These are phyloP conservation scores for Exophiala sideris DNA, from an alignment of 2,329 filamentous ascomycete species.

Conservation along the genomic window DNA sequence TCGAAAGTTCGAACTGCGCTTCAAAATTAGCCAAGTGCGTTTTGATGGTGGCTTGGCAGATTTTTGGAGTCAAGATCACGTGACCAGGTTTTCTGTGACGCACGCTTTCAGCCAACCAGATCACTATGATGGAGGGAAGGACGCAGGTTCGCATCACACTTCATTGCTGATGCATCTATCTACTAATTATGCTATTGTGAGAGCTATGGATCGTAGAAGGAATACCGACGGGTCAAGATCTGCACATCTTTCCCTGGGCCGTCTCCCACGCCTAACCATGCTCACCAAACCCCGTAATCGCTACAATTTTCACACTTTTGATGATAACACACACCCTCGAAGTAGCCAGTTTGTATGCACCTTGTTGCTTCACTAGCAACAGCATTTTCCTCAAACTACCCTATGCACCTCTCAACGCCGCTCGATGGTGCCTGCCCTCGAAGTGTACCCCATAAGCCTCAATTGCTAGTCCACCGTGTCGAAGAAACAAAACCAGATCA, in stretches of 20 bases:
- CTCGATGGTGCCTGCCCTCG: too few relatives aligned
- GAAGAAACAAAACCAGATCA: slow-evolving; percentile 3
- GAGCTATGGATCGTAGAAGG: background rate
- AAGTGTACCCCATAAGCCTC: background rate
- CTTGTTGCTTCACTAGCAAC: background rate
- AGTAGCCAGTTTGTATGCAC: background rate
- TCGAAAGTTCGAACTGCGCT: background rate
- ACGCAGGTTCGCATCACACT: too few relatives aligned
- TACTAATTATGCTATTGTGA: slow-evolving; percentile 12
- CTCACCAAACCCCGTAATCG: background rate
- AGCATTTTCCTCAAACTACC: too few relatives aligned
- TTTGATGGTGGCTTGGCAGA: too few relatives aligned
- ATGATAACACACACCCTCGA: background rate
- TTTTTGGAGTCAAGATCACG: too few relatives aligned
- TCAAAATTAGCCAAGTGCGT: too few relatives aligned
- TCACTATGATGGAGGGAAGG: too few relatives aligned
- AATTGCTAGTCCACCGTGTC: background rate
- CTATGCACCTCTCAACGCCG: too few relatives aligned
- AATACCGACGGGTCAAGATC: slow-evolving; percentile 10
- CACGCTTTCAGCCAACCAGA: too few relatives aligned
- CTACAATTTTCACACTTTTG: slow-evolving; percentile 4
- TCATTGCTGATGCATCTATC: background rate
- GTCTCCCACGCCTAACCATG: background rate
- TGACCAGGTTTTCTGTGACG: too few relatives aligned
- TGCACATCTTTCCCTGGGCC: slow-evolving; percentile 17